These are phyloP conservation scores for Talaromyces borbonicus DNA, from an alignment of 495 filamentous ascomycete genomes.

Conservation along the genomic window DNA sequence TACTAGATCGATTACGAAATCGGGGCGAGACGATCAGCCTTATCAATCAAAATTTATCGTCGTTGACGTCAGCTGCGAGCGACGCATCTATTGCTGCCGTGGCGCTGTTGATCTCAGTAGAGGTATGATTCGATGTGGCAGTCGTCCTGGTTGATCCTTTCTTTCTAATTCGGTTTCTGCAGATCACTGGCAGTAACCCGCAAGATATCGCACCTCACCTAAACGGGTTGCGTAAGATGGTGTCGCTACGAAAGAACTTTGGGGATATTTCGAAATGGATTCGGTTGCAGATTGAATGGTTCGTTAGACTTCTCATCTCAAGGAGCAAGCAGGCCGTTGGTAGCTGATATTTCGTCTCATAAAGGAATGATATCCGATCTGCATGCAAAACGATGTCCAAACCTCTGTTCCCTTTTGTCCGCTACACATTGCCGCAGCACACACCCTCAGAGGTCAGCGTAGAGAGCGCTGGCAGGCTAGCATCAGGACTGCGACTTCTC, in stretches of 20 bases:
- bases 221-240: constrained; percentile 38
- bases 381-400: constrained; percentile 35
- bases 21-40: constrained; percentile 38
- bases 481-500: constrained; percentile 27
- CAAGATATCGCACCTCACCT: constrained; percentile 39
- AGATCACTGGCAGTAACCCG: constrained; percentile 37
- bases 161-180: constrained; percentile 9
- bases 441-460: constrained; percentile 24
- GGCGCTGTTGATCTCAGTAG: constrained; percentile 35
- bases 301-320: constrained; percentile 2
- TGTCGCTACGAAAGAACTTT: constrained; percentile 32
- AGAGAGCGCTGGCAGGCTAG: constrained; percentile 25
- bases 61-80: constrained; percentile 31
- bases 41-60: constrained; percentile 35
- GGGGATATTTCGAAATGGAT: constrained; percentile 31
- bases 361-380: constrained; percentile 39
- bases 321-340: not conserved
- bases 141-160: not conserved
- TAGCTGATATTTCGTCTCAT: constrained; percentile 7
- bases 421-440: constrained; percentile 26
- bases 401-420: constrained; percentile 38
- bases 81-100: constrained; percentile 38
- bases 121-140: constrained; percentile 21
- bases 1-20: constrained; percentile 36
- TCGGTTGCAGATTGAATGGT: constrained; percentile 40